These are phyloP conservation scores for Harringtonia lauricola DNA, from an alignment of 2,329 filamentous ascomycete genomes.

Conservation along the genomic window DNA sequence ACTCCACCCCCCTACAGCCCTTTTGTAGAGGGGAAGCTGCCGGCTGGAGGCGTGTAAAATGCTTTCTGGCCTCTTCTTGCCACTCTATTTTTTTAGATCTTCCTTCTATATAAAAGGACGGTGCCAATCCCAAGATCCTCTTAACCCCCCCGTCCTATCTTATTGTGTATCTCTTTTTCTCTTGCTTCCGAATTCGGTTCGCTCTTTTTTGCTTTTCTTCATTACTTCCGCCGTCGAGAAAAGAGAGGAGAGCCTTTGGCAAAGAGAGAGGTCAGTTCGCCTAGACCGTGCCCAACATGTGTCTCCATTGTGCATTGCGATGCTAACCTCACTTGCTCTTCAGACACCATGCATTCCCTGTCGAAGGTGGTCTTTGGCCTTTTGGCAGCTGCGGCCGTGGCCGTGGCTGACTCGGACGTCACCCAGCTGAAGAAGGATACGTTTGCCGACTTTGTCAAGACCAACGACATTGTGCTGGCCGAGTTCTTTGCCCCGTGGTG, in stretches of 20 bases:
- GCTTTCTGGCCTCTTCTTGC: neutral
- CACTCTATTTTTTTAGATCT: neutral
- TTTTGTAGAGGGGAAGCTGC: neutral
- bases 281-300: too few species aligned
- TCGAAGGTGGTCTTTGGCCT: conserved; percentile 42
- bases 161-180: neutral
- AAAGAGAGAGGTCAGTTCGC: too few species aligned
- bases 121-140: neutral
- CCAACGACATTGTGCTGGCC: conserved; percentile 81
- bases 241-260: too few species aligned
- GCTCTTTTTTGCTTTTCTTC: neutral
- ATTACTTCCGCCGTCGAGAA: too few species aligned
- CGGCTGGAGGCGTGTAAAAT: too few species aligned
- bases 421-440: conserved; percentile 72
- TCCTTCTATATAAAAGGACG: conserved; percentile 5
- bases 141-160: neutral
- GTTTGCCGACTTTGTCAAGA: conserved; percentile 77
- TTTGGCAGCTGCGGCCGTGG: conserved; percentile 43
- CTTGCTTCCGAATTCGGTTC: neutral
- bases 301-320: neutral
- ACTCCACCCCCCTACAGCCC: neutral
- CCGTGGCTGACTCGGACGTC: conserved; percentile 66
- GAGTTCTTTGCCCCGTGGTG: conserved; percentile 44
- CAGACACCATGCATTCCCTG: conserved; percentile 31
- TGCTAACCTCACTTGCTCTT: neutral